Conservation (phyloP, 2,329 filamentous ascomycete species). For the Paraphaeosphaeria sporulosa region DNA sequence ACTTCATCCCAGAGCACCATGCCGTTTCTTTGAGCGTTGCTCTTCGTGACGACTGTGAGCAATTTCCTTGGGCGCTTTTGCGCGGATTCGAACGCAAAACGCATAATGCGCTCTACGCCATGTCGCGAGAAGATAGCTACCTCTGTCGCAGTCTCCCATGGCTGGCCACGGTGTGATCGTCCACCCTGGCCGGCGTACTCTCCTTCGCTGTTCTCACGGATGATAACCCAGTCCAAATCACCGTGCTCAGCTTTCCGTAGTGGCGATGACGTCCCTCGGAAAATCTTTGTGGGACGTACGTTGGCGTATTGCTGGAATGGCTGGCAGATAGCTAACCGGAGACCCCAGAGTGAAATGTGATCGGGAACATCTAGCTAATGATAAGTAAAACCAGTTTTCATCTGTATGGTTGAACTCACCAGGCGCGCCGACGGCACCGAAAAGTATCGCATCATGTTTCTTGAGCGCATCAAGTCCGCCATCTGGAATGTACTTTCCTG, state of each 20-base stretch:
- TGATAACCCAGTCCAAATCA: conserved; percentile 71
- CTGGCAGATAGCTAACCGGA: conserved; percentile 63
- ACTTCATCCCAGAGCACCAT: conserved; percentile 75
- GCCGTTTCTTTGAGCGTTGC: conserved; percentile 70
- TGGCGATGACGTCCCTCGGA: conserved; percentile 67
- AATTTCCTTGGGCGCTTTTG: conserved; percentile 64
- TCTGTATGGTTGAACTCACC: conserved; percentile 40
- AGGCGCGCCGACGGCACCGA: conserved; percentile 72
- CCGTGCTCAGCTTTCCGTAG: conserved; percentile 62
- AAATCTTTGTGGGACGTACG: conserved; percentile 65
- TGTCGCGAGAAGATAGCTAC: conserved; percentile 70
- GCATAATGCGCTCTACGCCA: conserved; percentile 65
- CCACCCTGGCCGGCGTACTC: conserved; percentile 73
- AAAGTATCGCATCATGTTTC: conserved; percentile 71
- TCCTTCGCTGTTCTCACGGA: conserved; percentile 72
- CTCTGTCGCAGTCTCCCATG: conserved; percentile 69
- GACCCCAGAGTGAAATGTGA: conserved; percentile 64
- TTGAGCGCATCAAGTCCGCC: conserved; percentile 65
- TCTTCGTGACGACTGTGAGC: conserved; percentile 71
- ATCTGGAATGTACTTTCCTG: conserved; percentile 70
- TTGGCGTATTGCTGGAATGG: conserved; percentile 66
- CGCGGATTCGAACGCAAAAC: conserved; percentile 70
- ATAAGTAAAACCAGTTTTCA: background rate
- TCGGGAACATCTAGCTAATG: conserved; percentile 58
- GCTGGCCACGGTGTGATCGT: conserved; percentile 64